Percentiles rank a stretch among this genome's conserved stretches.
These are phyloP conservation scores for Suaeda aralocaspica DNA, from an alignment of 148 eudicot genomes.

Conservation along the genomic window DNA sequence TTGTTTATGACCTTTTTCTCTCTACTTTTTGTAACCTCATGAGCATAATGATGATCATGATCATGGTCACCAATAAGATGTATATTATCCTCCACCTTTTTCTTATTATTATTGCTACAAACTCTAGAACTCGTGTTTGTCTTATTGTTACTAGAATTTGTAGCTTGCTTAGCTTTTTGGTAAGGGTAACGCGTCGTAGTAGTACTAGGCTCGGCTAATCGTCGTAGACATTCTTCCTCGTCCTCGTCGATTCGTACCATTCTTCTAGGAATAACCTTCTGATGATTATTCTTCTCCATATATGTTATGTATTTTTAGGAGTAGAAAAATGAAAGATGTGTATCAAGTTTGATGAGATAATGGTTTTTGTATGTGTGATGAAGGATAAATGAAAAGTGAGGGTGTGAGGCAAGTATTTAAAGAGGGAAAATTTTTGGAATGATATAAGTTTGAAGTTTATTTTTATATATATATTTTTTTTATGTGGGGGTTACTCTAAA, in stretches of 20 bases:
- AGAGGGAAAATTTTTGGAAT: neutral
- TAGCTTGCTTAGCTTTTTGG: neutral
- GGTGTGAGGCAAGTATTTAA: slow-evolving; percentile 5
- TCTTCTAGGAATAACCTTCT: neutral
- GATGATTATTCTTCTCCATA: neutral
- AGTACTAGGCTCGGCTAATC: neutral
- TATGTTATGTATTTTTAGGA: neutral
- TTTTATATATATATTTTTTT: too few species aligned
- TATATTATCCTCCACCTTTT: too few species aligned
- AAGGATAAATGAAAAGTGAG: too few species aligned
- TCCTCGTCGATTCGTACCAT: slow-evolving; percentile 19
- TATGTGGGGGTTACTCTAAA: slow-evolving; percentile 2
- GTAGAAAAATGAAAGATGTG: neutral
- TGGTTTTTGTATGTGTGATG: neutral
- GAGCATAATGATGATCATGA: neutral
- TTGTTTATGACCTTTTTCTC: neutral
- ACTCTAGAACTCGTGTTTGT: neutral
- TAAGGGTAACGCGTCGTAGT: neutral
- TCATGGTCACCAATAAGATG: neutral
- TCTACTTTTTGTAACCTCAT: too few species aligned
- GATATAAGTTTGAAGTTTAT: neutral
- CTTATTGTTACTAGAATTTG: neutral
- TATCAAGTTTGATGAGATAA: neutral
- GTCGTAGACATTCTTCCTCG: slow-evolving; percentile 12
- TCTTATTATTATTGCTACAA: neutral